phyloP scores from a whole-genome alignment of 2,329 filamentous ascomycete species.

The Claviceps humidiphila region DNA sequence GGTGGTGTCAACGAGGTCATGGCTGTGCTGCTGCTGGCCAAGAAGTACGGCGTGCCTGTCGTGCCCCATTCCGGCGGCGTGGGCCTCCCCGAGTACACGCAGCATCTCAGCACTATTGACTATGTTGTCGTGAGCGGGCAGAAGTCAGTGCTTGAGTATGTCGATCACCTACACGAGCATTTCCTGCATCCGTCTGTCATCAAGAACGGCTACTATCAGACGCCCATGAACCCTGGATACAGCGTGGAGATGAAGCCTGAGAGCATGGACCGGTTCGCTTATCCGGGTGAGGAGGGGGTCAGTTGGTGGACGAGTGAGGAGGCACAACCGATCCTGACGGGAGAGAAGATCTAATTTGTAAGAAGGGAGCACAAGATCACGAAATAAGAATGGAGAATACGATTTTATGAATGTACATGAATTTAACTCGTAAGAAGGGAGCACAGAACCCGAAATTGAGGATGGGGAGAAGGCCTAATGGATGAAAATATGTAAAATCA shows the following conservation, averaged over 20 bases:
- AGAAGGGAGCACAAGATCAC: neutral
- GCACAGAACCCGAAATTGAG: neutral
- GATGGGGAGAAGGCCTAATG: conserved; percentile 9
- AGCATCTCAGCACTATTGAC: conserved; percentile 85
- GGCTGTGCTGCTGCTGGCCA: conserved; percentile 77
- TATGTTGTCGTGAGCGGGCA: conserved; percentile 78
- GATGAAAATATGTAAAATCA: conserved; percentile 27
- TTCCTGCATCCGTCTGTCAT: conserved; percentile 73
- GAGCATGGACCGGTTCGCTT: conserved; percentile 70
- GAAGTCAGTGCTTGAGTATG: conserved; percentile 74
- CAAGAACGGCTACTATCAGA: conserved; percentile 77
- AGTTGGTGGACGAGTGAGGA: conserved; percentile 80
- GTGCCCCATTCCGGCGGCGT: conserved; percentile 86
- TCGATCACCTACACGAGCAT: conserved; percentile 88
- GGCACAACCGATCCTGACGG: conserved; percentile 61
- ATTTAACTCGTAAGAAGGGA: conserved; percentile 3
- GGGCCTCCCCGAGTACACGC: conserved; percentile 84
- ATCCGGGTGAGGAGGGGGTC: conserved; percentile 61
- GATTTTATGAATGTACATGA: conserved; percentile 15
- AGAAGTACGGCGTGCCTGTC: conserved; percentile 65
- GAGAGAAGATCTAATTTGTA: conserved; percentile 34
- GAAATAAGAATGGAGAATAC: neutral
- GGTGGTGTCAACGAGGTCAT: conserved; percentile 87
- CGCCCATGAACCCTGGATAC: conserved; percentile 71
- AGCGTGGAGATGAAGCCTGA: conserved; percentile 87